Percentiles rank a stretch among this genome's conserved stretches.
Conservation (phyloP, 148 eudicot species). For the Polygonum aviculare region DNA sequence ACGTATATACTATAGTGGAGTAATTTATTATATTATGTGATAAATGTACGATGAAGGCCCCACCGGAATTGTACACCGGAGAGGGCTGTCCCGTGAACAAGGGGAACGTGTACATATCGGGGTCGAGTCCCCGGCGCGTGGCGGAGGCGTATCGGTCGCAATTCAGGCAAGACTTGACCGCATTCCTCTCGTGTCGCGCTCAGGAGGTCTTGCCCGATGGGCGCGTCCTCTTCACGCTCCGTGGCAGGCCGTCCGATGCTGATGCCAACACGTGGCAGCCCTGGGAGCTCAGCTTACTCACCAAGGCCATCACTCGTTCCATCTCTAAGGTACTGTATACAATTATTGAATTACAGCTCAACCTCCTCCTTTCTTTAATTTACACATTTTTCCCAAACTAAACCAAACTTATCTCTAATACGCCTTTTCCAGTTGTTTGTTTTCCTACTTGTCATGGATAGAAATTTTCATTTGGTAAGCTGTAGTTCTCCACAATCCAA, state of each 20-base stretch:
- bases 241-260: conserved; percentile 22
- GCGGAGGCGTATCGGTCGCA: conserved; percentile 28
- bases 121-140: conserved; percentile 22
- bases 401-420: too few relatives aligned
- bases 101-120: conserved; percentile 27
- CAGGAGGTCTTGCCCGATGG: conserved; percentile 28
- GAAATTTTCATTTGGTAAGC: too few relatives aligned
- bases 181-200: conserved; percentile 30
- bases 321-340: conserved; percentile 20
- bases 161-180: conserved; percentile 25
- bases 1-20: too few relatives aligned
- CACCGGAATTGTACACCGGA: conserved; percentile 15
- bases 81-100: conserved; percentile 29
- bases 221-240: conserved; percentile 20
- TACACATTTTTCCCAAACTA: too few relatives aligned
- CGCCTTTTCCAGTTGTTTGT: too few relatives aligned
- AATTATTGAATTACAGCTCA: too few relatives aligned
- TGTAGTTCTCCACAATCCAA: too few relatives aligned
- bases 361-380: too few relatives aligned
- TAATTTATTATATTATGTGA: too few relatives aligned
- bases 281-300: conserved; percentile 19
- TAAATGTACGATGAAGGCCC: conserved; percentile 17
- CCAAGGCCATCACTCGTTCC: conserved; percentile 13
- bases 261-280: not conserved
- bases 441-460: too few relatives aligned